Evolutionary conservation across 2,329 filamentous ascomycete genomes (phyloP).

Genomic region (Colletotrichum godetiae): DNA sequence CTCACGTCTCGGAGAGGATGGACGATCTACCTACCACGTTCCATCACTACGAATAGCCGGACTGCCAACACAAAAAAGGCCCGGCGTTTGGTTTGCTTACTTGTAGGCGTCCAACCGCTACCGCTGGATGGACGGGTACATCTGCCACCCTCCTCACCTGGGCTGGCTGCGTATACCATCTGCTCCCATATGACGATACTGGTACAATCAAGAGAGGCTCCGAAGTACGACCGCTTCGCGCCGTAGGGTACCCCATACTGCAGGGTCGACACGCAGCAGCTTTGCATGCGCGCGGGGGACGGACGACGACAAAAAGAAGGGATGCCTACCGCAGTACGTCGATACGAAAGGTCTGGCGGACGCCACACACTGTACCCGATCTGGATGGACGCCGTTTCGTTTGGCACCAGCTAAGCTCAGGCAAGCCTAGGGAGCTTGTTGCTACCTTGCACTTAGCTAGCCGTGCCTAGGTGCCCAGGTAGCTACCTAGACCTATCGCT

Average conservation of each 20-base stretch:
- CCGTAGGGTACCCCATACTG: slow-evolving; percentile 22
- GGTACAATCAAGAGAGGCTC: slow-evolving; percentile 43
- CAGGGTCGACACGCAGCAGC: slow-evolving; percentile 23
- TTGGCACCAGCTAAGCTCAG: slow-evolving; percentile 14
- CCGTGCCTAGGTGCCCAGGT: not conserved
- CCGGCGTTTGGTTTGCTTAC: not conserved
- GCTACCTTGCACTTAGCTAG: not conserved
- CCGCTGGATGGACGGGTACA: not conserved
- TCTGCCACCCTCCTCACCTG: not conserved
- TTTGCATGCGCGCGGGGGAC: not conserved
- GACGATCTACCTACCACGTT: slow-evolving; percentile 2
- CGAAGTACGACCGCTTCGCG: slow-evolving; percentile 45
- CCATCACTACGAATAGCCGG: slow-evolving; percentile 6
- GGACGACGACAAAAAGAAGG: not conserved
- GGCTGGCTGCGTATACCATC: not conserved
- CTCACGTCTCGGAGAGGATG: not conserved
- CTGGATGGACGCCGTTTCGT: slow-evolving; percentile 33
- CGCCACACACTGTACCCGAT: slow-evolving; percentile 27
- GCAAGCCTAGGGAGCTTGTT: not conserved
- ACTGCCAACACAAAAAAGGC: not conserved
- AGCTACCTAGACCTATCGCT: not conserved
- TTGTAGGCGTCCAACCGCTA: slow-evolving; percentile 12
- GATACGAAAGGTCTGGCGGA: slow-evolving; percentile 17
- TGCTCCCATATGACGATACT: slow-evolving; percentile 35
- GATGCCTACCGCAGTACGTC: too few relatives aligned